Conservation (phyloP, 345 rosid genomes). For the Isatis tinctoria region DNA sequence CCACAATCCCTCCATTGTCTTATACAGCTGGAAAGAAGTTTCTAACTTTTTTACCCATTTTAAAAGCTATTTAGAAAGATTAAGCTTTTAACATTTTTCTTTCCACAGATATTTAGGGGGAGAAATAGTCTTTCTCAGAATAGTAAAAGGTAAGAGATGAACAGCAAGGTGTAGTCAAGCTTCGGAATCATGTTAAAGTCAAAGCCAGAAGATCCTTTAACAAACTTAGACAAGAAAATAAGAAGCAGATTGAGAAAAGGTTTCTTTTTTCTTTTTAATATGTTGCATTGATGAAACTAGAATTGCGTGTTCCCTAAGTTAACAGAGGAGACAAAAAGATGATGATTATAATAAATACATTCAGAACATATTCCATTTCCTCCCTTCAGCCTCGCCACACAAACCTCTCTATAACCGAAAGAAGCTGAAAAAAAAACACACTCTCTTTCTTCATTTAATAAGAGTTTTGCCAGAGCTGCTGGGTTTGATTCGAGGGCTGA, state of each 20-base stretch:
- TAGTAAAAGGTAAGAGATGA: background rate
- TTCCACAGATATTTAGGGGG: background rate
- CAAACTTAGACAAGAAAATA: background rate
- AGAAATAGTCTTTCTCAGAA: no score
- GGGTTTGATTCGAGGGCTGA: slow-evolving; percentile 81
- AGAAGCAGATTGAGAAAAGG: background rate
- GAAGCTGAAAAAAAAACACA: slow-evolving; percentile 4
- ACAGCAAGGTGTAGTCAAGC: background rate
- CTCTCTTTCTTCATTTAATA: slow-evolving; percentile 47
- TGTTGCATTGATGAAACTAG: slow-evolving; percentile 15
- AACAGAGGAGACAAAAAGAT: slow-evolving; percentile 8
- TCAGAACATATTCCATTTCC: slow-evolving; percentile 6
- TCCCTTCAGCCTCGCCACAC: slow-evolving; percentile 19
- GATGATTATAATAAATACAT: slow-evolving; percentile 15
- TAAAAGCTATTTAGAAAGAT: background rate
- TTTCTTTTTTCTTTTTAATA: background rate
- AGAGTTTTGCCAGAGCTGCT: slow-evolving; percentile 92
- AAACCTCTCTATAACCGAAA: slow-evolving; percentile 21
- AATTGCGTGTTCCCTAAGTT: slow-evolving; percentile 7
- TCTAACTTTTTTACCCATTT: background rate
- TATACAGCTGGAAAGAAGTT: background rate
- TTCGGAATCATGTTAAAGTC: background rate
- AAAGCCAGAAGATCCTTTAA: background rate
- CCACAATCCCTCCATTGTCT: background rate
- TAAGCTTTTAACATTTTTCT: background rate